phyloP scores from a whole-genome alignment of 176 grass and related monocot species.

The Pontederia paniculata region DNA sequence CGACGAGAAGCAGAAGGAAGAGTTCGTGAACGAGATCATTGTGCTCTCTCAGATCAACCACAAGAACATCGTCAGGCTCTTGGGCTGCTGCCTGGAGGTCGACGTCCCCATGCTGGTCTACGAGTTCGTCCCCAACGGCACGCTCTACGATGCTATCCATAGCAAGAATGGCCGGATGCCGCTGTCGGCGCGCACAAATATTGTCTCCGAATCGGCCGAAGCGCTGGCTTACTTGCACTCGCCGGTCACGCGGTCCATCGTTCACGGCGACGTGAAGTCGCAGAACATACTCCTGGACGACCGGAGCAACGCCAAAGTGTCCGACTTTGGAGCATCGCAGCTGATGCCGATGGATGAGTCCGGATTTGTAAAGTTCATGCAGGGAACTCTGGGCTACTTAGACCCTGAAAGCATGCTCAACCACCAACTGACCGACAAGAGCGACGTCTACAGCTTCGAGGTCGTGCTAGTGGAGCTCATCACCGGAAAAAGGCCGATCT shows the following conservation, averaged over 20 bases:
- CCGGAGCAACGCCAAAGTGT: background rate
- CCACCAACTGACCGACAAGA: background rate
- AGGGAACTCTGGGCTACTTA: background rate
- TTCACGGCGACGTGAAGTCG: background rate
- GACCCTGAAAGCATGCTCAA: background rate
- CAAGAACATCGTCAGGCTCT: slow-evolving; percentile 1
- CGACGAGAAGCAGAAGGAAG: background rate
- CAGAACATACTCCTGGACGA: background rate
- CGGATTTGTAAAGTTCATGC: background rate
- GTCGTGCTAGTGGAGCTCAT: background rate
- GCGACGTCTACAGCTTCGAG: background rate
- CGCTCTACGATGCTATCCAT: background rate
- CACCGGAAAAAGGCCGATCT: background rate
- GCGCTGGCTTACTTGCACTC: background rate
- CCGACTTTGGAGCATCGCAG: background rate
- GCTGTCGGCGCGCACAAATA: background rate
- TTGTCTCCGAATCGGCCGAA: background rate
- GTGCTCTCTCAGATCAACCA: slow-evolving; percentile 4
- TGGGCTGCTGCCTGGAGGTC: background rate
- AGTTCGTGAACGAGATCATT: slow-evolving; percentile 5
- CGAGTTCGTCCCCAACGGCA: background rate
- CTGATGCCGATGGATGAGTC: background rate
- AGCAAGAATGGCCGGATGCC: background rate
- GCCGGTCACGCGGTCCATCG: background rate
- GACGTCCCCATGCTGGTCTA: slow-evolving; percentile 3